Conservation (phyloP, 2,329 filamentous ascomycete species). For the Alternaria arbusti region DNA sequence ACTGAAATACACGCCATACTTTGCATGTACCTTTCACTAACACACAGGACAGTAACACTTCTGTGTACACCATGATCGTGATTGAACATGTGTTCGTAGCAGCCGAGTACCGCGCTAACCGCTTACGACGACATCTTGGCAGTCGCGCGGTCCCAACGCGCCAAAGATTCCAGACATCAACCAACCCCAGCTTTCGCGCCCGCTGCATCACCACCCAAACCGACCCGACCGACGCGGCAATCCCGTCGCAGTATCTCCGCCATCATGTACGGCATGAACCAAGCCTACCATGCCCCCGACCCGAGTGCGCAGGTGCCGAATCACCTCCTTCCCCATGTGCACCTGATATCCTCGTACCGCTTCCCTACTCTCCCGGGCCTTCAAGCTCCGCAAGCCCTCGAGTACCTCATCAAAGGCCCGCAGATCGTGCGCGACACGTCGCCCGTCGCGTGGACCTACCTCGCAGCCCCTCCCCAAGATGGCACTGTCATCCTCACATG, state of each 20-base stretch:
- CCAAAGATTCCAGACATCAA: constrained; percentile 26
- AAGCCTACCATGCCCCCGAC: constrained; percentile 40
- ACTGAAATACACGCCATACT: neutral
- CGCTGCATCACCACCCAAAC: constrained; percentile 15
- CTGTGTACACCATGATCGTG: neutral
- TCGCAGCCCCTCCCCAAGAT: constrained; percentile 76
- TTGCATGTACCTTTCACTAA: neutral
- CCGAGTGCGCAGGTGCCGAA: constrained; percentile 45
- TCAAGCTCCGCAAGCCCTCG: constrained; percentile 76
- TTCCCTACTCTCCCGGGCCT: constrained; percentile 77
- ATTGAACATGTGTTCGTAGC: neutral
- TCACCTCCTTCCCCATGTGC: constrained; percentile 77
- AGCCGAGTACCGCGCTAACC: neutral
- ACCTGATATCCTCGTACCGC: constrained; percentile 82
- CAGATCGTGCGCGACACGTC: constrained; percentile 84
- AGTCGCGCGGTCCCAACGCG: constrained; percentile 25
- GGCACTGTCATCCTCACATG: constrained; percentile 85
- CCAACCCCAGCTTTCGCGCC: constrained; percentile 29
- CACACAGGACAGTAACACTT: neutral
- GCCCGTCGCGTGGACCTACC: constrained; percentile 91
- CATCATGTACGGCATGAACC: constrained; percentile 46
- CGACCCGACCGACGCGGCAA: constrained; percentile 23
- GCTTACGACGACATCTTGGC: constrained; percentile 3
- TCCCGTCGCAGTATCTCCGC: constrained; percentile 31
- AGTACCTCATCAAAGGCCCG: constrained; percentile 83